These are phyloP conservation scores for Aureobasidium sp. DNA, from an alignment of 2,329 filamentous ascomycete species.

Conservation along the genomic window DNA sequence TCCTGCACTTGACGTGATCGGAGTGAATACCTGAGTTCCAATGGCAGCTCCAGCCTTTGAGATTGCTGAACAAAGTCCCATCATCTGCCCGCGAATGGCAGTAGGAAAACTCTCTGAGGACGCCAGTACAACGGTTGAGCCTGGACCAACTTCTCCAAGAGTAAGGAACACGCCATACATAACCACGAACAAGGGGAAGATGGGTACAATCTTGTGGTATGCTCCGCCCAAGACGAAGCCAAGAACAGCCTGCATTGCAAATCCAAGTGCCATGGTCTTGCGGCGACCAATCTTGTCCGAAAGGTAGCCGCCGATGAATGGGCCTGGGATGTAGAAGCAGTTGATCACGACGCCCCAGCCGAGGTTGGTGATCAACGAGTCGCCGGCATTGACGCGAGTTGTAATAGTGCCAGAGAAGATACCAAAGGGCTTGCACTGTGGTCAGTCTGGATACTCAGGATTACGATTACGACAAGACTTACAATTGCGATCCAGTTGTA, in stretches of 20 bases:
- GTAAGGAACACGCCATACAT: slow-evolving; percentile 70
- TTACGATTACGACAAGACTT: slow-evolving; percentile 29
- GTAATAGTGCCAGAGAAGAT: slow-evolving; percentile 76
- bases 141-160: slow-evolving; percentile 67
- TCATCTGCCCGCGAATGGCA: slow-evolving; percentile 67
- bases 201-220: slow-evolving; percentile 24
- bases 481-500: slow-evolving; percentile 62
- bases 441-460: background rate
- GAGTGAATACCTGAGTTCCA: slow-evolving; percentile 71
- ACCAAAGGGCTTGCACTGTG: slow-evolving; percentile 44
- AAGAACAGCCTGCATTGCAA: slow-evolving; percentile 62
- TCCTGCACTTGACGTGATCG: slow-evolving; percentile 39
- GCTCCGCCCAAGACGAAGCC: slow-evolving; percentile 80
- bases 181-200: slow-evolving; percentile 51
- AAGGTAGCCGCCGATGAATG: slow-evolving; percentile 64
- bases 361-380: slow-evolving; percentile 61
- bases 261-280: slow-evolving; percentile 62
- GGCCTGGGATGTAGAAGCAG: slow-evolving; percentile 77
- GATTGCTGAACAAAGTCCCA: slow-evolving; percentile 59
- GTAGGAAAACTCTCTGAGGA: slow-evolving; percentile 82
- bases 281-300: slow-evolving; percentile 71
- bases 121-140: slow-evolving; percentile 58
- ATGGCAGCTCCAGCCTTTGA: slow-evolving; percentile 71
- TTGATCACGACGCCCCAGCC: slow-evolving; percentile 86
- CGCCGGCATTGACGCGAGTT: slow-evolving; percentile 45